A percentile compares a stretch with the other conserved stretches of the same genome.
These are phyloP conservation scores for Euphorbia tirucalli DNA, from an alignment of 345 rosid genomes.

Conservation along the genomic window DNA sequence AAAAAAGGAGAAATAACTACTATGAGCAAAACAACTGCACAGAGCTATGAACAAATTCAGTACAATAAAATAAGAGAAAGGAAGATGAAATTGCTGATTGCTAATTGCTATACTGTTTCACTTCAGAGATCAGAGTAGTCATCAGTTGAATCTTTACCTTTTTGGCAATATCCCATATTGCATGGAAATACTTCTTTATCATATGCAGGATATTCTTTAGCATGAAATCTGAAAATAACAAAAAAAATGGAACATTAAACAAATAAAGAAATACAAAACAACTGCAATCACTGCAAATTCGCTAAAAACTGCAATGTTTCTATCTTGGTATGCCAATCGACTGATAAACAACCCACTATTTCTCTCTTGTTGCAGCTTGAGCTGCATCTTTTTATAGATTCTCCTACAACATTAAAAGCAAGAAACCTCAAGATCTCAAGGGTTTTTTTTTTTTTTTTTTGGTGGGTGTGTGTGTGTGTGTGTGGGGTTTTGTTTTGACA, in stretches of 20 bases:
- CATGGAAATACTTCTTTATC: conserved; percentile 62
- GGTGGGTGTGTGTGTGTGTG: no score
- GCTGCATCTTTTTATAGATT: not conserved
- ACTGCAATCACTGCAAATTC: not conserved
- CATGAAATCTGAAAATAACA: conserved; percentile 70
- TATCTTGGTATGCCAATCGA: not conserved
- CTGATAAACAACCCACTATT: not conserved
- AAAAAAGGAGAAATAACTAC: not conserved
- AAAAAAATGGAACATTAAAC: not conserved
- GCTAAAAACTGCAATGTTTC: not conserved
- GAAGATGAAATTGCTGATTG: not conserved
- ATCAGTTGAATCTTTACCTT: conserved; percentile 36
- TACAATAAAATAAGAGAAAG: not conserved
- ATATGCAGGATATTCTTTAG: conserved; percentile 83
- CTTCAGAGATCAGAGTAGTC: not conserved
- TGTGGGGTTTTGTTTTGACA: not conserved
- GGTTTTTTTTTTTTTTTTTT: no score
- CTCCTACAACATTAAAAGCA: not conserved
- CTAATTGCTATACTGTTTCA: not conserved
- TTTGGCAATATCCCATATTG: conserved; percentile 89
- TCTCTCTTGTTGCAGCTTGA: not conserved
- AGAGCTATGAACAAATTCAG: not conserved
- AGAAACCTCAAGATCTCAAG: not conserved
- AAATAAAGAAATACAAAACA: not conserved
- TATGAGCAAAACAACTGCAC: not conserved